These are phyloP conservation scores for Stylosanthes scabra DNA, from an alignment of 331 rosid genomes.

Conservation along the genomic window DNA sequence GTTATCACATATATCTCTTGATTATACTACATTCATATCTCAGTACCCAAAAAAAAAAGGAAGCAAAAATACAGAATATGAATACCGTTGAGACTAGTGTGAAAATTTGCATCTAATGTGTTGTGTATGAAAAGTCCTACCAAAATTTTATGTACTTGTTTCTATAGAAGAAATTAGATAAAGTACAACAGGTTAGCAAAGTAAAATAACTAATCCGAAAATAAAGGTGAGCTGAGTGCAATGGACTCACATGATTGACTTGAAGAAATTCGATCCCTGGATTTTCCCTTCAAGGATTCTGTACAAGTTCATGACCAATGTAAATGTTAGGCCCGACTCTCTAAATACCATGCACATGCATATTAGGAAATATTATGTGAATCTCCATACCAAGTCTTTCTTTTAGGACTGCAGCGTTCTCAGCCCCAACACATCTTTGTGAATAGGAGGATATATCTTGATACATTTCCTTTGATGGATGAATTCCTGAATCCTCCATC, in stretches of 20 bases:
- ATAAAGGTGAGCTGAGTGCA: conserved; percentile 35
- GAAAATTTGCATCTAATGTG: too few species aligned
- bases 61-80: too few species aligned
- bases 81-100: too few species aligned
- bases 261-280: conserved; percentile 41
- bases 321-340: conserved; percentile 10
- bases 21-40: too few species aligned
- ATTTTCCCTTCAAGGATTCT: conserved; percentile 65
- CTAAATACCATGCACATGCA: neutral
- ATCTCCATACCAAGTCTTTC: conserved; percentile 76
- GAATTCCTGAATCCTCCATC: conserved; percentile 91
- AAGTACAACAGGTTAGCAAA: conserved; percentile 13
- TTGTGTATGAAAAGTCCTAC: too few species aligned
- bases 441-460: conserved; percentile 71
- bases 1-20: too few species aligned
- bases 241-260: conserved; percentile 41
- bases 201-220: conserved; percentile 23
- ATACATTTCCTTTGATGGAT: conserved; percentile 75
- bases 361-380: conserved; percentile 22
- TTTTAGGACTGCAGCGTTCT: conserved; percentile 70
- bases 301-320: conserved; percentile 45
- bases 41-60: too few species aligned
- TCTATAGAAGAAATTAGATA: neutral
- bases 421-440: conserved; percentile 67
- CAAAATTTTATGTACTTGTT: too few species aligned